Conservation (phyloP, 306 rosid species). For the Abrus pulchellus region DNA sequence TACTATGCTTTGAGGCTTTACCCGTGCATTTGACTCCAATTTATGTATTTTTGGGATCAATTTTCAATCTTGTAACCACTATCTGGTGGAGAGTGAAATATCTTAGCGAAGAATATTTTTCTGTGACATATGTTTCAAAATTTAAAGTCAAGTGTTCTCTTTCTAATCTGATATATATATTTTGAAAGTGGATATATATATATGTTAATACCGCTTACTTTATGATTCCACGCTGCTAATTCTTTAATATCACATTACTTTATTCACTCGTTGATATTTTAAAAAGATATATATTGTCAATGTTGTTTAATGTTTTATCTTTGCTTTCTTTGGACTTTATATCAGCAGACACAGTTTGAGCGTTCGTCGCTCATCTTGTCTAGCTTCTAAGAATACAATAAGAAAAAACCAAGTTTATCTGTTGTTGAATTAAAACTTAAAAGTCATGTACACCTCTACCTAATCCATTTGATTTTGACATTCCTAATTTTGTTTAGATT, state of each 20-base stretch:
- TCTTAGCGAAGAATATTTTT: conserved; percentile 12
- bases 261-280: neutral
- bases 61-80: neutral
- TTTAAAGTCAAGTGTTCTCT: neutral
- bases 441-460: conserved; percentile 45
- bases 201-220: neutral
- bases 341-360: conserved; percentile 36
- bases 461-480: conserved; percentile 54
- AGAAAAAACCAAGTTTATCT: conserved; percentile 33
- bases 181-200: neutral
- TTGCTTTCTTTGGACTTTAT: conserved; percentile 31
- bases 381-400: conserved; percentile 15
- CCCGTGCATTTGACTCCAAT: conserved; percentile 2
- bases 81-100: neutral
- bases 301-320: conserved; percentile 26
- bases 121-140: neutral
- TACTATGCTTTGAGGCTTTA: neutral
- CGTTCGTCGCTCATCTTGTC: conserved; percentile 22
- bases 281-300: conserved; percentile 26
- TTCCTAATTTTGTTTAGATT: conserved; percentile 30
- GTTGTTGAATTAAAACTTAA: conserved; percentile 8
- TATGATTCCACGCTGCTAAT: neutral
- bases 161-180: neutral
- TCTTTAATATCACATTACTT: conserved; percentile 20
- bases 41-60: neutral